Conservation (phyloP, 306 rosid species). For the Canavalia ensiformis region DNA sequence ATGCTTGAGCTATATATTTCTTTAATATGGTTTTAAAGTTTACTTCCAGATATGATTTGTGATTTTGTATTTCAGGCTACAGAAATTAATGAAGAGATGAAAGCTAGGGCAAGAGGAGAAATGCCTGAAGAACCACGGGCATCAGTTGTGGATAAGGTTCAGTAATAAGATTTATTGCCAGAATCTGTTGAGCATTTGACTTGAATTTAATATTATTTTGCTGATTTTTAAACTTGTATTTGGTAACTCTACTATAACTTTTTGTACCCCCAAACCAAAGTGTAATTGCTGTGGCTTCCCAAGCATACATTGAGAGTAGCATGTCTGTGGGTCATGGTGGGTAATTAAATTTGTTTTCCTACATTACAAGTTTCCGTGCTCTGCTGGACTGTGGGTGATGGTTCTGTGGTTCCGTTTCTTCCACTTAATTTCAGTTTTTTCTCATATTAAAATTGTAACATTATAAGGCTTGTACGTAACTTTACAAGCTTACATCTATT, state of each 20-base stretch:
- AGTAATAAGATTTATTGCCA: constrained; percentile 29
- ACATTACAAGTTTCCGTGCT: neutral
- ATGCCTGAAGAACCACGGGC: constrained; percentile 61
- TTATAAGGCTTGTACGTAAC: no score
- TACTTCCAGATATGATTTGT: constrained; percentile 45
- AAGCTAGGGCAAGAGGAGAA: constrained; percentile 79
- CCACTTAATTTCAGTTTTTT: neutral
- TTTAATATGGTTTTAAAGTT: constrained; percentile 25
- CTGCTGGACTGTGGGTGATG: neutral
- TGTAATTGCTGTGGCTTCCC: constrained; percentile 29
- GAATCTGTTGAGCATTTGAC: constrained; percentile 26
- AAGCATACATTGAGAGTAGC: constrained; percentile 4
- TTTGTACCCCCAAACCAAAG: constrained; percentile 25
- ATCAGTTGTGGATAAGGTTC: constrained; percentile 78
- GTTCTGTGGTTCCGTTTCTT: neutral
- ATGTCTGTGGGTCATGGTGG: neutral
- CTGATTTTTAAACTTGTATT: constrained; percentile 1
- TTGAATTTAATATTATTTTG: constrained; percentile 39
- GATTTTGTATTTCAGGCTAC: constrained; percentile 60
- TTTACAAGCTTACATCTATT: no score
- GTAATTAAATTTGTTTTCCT: constrained; percentile 18
- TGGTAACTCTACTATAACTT: constrained; percentile 21
- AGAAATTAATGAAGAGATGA: constrained; percentile 85
- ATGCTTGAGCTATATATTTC: constrained; percentile 39
- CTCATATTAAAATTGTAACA: neutral